Conservation (phyloP, 495 filamentous ascomycete species). For the Xylaria castorea region DNA sequence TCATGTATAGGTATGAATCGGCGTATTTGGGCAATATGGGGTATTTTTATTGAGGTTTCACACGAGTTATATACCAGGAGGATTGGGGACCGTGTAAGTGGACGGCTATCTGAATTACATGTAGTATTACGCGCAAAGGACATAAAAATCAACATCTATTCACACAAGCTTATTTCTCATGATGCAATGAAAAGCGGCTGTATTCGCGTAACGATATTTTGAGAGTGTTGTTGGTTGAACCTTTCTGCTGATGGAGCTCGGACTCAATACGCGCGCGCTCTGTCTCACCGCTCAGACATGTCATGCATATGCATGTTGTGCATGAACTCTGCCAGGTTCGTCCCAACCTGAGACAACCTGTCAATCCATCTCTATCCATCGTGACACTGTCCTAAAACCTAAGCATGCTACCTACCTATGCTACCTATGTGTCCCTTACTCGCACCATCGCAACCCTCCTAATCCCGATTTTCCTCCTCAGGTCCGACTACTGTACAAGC, state of each 20-base stretch:
- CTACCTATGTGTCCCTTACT: neutral
- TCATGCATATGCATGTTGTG: slow-evolving; percentile 11
- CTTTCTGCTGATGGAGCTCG: neutral
- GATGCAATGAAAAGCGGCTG: neutral
- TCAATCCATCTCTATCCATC: neutral
- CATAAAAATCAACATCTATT: neutral
- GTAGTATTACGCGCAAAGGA: neutral
- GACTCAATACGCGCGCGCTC: neutral
- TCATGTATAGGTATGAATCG: neutral
- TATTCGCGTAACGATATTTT: too few relatives aligned
- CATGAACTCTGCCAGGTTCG: slow-evolving; percentile 15
- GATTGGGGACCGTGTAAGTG: slow-evolving; percentile 12
- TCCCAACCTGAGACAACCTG: neutral
- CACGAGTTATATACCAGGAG: slow-evolving; percentile 20
- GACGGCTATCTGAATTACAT: slow-evolving; percentile 3
- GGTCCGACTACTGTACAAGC: neutral
- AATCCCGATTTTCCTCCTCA: neutral
- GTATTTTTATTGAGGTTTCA: neutral
- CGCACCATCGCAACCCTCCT: neutral
- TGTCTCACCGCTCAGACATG: neutral
- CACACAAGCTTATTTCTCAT: neutral
- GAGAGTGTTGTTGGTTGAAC: neutral
- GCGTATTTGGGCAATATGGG: neutral
- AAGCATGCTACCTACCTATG: neutral
- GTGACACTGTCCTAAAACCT: neutral